These are phyloP conservation scores for Dactylellina sp. DNA, from an alignment of 2,329 filamentous ascomycete genomes.

Conservation along the genomic window DNA sequence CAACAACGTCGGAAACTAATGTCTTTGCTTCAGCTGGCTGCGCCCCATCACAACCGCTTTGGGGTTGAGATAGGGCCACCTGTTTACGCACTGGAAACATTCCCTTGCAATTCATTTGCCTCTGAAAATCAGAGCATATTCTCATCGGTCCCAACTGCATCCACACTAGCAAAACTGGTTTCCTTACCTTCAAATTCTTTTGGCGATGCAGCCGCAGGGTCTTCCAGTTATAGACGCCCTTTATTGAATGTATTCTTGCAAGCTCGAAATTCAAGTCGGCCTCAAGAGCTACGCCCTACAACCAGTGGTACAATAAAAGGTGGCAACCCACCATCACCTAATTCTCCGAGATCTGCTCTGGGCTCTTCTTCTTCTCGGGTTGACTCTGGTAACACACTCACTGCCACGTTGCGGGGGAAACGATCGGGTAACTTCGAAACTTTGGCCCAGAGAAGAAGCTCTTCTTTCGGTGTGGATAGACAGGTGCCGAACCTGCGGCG, in stretches of 20 bases:
- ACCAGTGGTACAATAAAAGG: conserved; percentile 73
- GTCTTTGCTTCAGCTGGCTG: conserved; percentile 87
- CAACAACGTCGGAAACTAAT: conserved; percentile 91
- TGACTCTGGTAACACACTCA: conserved; percentile 89
- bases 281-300: conserved; percentile 78
- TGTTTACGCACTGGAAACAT: conserved; percentile 91
- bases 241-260: conserved; percentile 93
- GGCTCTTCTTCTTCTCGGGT: conserved; percentile 68
- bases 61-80: conserved; percentile 90
- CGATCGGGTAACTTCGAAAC: conserved; percentile 91
- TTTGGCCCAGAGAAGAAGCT: conserved; percentile 81
- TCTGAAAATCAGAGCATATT: conserved; percentile 87
- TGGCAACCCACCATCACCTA: conserved; percentile 70
- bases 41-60: conserved; percentile 86
- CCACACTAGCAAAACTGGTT: conserved; percentile 85
- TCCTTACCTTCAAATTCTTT: conserved; percentile 90
- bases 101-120: conserved; percentile 88
- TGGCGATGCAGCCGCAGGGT: conserved; percentile 72
- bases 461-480: conserved; percentile 83
- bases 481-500: conserved; percentile 75
- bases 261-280: conserved; percentile 73
- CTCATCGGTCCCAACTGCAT: conserved; percentile 75
- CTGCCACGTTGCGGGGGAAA: conserved; percentile 89
- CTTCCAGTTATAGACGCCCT: conserved; percentile 69
- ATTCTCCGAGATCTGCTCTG: conserved; percentile 62